Base-by-base conservation (phyloP, 2,329 filamentous ascomycete genomes). In the Aureobasidium sp. region DNA sequence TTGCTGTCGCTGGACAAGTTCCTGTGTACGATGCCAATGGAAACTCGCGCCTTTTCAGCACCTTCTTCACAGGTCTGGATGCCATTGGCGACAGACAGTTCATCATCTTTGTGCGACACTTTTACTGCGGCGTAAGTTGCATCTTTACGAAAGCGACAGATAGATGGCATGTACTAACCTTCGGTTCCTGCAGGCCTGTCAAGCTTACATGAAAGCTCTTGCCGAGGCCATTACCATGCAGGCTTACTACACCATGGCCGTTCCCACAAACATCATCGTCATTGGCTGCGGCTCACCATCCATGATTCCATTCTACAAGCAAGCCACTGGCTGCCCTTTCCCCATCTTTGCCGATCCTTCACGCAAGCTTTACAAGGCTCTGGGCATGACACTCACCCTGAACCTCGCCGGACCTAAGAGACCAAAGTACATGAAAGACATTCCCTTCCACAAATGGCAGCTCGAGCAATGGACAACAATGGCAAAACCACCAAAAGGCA, bases 21-120 rank as follows among this genome's bases (percentile, higher is more conserved):
- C 71, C 70, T 37, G 66, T 91, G 15, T 79, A 88, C 47, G 87
- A 89, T 72, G 77, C 77, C 41, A 73, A 86, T 62, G 85, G 86
- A 62, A 84, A 83, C 61, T 74, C 80, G 15, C 80, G 80, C 47
- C 76, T 81, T 0, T 90, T 90, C 73, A 82, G 82, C 72, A 84
- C 81, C 67, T 74, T 89, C 31, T 87, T 86, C 71, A 79, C 77
- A 37, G 82, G 83, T 4, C 77, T 72, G 51, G 68, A 66, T 20
- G 68, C 70, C 1, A 69, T 71, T 17, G 72, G 75, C 51, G 67
- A 72, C 59, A 69, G 74, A 11, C 74, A 76, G 51, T 67, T 76
- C 12, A 67, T 76, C 36, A 68, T 76, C 55, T 76, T 76, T 67
- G 69, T 76, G 39, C 71, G 74, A 31, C 74, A 76, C 63, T 76